These are phyloP conservation scores for Phlebiopsis gigantea DNA, from an alignment of 768 basidiomycete genomes.

Conservation along the genomic window DNA sequence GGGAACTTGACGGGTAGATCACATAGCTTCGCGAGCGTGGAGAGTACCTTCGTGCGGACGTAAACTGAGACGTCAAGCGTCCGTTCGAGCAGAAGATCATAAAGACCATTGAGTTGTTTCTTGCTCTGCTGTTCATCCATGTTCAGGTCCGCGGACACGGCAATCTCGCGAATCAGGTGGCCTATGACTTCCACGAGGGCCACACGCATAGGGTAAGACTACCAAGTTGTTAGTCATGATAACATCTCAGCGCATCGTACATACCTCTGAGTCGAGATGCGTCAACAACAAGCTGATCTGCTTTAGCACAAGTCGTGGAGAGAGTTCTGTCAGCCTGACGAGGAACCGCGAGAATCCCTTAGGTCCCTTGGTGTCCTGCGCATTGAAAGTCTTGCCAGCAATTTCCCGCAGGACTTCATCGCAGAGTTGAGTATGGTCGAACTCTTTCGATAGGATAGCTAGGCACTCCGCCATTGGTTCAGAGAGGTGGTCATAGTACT, in stretches of 20 bases:
- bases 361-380: conserved; percentile 83
- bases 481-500: conserved; percentile 91
- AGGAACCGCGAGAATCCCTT: conserved; percentile 83
- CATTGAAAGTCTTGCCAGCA: conserved; percentile 67
- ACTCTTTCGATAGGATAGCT: conserved; percentile 72
- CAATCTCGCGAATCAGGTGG: conserved; percentile 76
- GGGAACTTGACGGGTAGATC: conserved; percentile 79
- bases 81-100: conserved; percentile 82
- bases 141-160: conserved; percentile 43
- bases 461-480: conserved; percentile 94
- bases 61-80: conserved; percentile 85
- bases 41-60: conserved; percentile 85
- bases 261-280: conserved; percentile 90
- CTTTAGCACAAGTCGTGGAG: conserved; percentile 78
- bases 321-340: conserved; percentile 70
- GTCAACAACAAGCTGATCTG: conserved; percentile 80
- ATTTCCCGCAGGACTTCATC: conserved; percentile 92
- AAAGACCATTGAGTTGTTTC: conserved; percentile 77
- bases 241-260: conserved; percentile 5
- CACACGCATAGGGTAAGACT: conserved; percentile 97
- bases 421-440: conserved; percentile 82
- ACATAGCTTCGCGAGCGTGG: conserved; percentile 70
- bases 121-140: conserved; percentile 38
- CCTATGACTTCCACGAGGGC: conserved; percentile 91
- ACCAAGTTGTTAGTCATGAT: not conserved